Base-by-base conservation (phyloP, 73 alveolate genomes). In the Breviolum minutum region DNA sequence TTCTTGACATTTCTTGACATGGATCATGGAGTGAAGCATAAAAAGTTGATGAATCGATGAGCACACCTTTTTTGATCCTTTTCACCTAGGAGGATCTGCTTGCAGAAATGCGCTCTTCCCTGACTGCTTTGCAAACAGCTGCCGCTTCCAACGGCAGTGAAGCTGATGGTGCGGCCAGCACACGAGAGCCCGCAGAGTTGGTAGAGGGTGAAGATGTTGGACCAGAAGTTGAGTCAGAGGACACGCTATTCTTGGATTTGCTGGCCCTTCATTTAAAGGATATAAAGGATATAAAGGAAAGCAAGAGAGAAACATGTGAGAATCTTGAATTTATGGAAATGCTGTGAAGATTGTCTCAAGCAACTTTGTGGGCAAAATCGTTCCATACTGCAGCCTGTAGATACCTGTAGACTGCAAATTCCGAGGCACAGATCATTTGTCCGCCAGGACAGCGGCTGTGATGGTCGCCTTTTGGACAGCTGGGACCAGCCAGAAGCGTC, bases 21-120 rank as follows among this genome's bases (percentile, higher is more conserved):
- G 0, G 54, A 40, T 40, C 54, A 40, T 40, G 54, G 54, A 73
- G 83, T 73, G 32, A 19, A 73, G 32, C 40, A 22, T 73, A 9
- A 19, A 24, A 32, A 10, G 14, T 14, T 10, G 83, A 32, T 19
- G n/a, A 10, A 73, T 14, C 1, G 83, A 32, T 19, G n/a, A 10
- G 7, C 32, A 14, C 48, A 7, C 54, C n/a, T 19, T 9, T 9
- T 9, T 40, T 3, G 3, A 40, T 40, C 54, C 54, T 40, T 40
- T 40, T 40, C 5, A 40, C 54, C 5, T 40, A 40, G 54, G 81
- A 74, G 98, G 98, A 92, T 54, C 90, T 92, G 90, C 90, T 92
- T 63, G 64, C 89, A 3, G 98, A 92, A 30, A 92, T 92, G 98
- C 98, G 98, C 54, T 64, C 86, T 5, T 92, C 98, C n/a, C 54